A percentile compares a stretch with the other conserved stretches of the same genome.
Conservation (phyloP, 108 stramenopile genomes). For the Parmales sp. region DNA sequence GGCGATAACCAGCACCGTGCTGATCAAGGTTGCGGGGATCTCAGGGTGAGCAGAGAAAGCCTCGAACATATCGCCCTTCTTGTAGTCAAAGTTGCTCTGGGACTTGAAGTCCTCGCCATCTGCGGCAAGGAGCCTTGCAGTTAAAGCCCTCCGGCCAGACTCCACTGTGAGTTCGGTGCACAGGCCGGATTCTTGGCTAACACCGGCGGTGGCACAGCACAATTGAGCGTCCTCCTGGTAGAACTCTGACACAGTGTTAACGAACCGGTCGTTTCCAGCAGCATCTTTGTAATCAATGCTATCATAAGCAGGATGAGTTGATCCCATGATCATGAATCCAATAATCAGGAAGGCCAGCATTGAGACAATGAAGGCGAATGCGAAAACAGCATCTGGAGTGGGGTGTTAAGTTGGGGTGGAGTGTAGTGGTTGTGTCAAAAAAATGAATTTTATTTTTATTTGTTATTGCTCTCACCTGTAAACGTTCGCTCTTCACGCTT, state of each 20-base stretch:
- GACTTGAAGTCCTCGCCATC: too few relatives aligned
- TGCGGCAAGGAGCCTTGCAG: background rate
- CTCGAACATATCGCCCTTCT: background rate
- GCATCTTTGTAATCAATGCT: too few relatives aligned
- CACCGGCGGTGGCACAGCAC: background rate
- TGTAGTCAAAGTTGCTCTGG: too few relatives aligned
- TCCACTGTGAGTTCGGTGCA: background rate
- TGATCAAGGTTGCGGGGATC: background rate
- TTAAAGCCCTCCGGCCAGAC: background rate
- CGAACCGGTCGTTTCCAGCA: background rate
- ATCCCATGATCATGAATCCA: too few relatives aligned
- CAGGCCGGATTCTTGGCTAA: background rate
- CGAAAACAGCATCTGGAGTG: background rate
- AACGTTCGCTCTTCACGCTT: background rate
- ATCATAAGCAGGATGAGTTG: too few relatives aligned
- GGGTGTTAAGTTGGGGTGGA: too few relatives aligned
- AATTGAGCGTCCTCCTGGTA: background rate
- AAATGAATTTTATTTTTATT: background rate
- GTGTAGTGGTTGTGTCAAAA: background rate
- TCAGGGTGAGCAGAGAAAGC: background rate
- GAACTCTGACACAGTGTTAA: background rate
- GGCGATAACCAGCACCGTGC: background rate
- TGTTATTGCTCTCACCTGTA: background rate
- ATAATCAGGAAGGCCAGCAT: background rate
- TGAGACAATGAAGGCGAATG: background rate